A percentile compares a stretch with the other conserved stretches of the same genome.
phyloP scores from a whole-genome alignment of 1,284 basidiomycete genomes.

The Ustilago tritici region DNA sequence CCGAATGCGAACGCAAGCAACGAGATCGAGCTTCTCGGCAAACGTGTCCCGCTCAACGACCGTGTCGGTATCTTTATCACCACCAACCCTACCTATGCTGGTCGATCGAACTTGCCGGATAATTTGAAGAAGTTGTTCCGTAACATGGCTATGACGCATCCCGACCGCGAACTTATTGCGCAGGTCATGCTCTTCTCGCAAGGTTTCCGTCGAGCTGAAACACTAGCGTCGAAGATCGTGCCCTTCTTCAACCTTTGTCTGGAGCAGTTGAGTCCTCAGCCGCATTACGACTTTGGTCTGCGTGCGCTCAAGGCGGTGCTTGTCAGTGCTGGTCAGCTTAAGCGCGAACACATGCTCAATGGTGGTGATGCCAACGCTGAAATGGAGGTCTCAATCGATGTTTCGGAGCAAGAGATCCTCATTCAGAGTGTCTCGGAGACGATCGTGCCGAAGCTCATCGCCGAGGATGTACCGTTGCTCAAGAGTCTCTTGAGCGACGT shows the following conservation, averaged over 20 bases:
- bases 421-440: slow-evolving; percentile 99
- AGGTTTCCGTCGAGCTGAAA: slow-evolving; percentile 97
- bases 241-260: slow-evolving; percentile 99
- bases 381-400: slow-evolving; percentile 58
- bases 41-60: slow-evolving; percentile 89
- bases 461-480: slow-evolving; percentile 93
- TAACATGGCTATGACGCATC: slow-evolving; percentile 99
- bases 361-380: slow-evolving; percentile 25
- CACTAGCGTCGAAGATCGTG: slow-evolving; percentile 94
- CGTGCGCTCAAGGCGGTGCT: slow-evolving; percentile 97
- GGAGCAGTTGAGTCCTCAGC: slow-evolving; percentile 95
- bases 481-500: slow-evolving; percentile 95
- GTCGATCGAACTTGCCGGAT: slow-evolving; percentile 94
- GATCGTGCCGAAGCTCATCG: slow-evolving; percentile 97
- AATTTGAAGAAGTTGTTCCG: slow-evolving; percentile 94
- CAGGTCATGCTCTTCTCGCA: slow-evolving; percentile 99
- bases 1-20: slow-evolving; percentile 18
- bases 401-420: slow-evolving; percentile 93
- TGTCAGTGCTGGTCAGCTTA: slow-evolving; percentile 95
- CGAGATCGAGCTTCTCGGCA: slow-evolving; percentile 85
- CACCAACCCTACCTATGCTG: slow-evolving; percentile 94
- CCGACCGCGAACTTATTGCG: slow-evolving; percentile 96
- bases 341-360: slow-evolving; percentile 76
- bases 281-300: slow-evolving; percentile 99
- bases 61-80: slow-evolving; percentile 97